phyloP scores from a whole-genome alignment of 2,329 filamentous ascomycete species.

The Diplodia corticola region DNA sequence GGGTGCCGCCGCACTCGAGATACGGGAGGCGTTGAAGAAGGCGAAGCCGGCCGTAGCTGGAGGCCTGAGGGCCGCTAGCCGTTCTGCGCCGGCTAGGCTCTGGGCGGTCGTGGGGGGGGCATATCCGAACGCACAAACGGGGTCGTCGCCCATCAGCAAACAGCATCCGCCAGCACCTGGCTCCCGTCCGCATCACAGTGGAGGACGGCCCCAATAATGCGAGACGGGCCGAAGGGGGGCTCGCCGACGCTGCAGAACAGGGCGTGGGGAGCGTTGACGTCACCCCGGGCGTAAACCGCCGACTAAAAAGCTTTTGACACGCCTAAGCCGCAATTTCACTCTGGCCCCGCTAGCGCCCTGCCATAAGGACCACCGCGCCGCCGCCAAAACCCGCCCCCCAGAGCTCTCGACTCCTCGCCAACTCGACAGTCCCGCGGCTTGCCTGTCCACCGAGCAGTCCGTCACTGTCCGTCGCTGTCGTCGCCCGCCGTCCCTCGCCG shows the following conservation, averaged over 20 bases:
- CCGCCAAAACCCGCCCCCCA: not conserved
- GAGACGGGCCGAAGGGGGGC: not conserved
- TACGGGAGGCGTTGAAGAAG: not conserved
- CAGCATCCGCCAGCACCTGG: not conserved
- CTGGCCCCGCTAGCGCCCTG: constrained; percentile 14
- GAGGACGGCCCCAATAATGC: not conserved
- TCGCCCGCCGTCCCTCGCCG: not conserved
- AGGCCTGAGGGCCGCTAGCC: not conserved
- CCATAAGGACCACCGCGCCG: constrained; percentile 14
- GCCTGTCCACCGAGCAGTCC: not conserved
- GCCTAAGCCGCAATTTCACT: constrained; percentile 10
- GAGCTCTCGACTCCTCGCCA: not conserved
- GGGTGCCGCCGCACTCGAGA: not conserved
- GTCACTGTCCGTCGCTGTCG: not conserved
- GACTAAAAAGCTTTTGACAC: constrained; percentile 14
- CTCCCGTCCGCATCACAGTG: not conserved
- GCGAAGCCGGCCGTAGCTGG: not conserved
- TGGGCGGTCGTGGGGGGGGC: not conserved
- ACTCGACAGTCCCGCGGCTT: not conserved
- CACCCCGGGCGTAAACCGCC: not conserved
- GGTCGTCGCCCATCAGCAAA: not conserved
- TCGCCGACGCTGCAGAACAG: not conserved
- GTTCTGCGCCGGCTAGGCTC: not conserved
- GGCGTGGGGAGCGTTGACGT: constrained; percentile 12
- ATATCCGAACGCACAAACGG: not conserved